Percentiles rank a stretch among this genome's conserved stretches.
These are phyloP conservation scores for Phytophthora idaei DNA, from an alignment of 352 stramenopile genomes.

Conservation along the genomic window DNA sequence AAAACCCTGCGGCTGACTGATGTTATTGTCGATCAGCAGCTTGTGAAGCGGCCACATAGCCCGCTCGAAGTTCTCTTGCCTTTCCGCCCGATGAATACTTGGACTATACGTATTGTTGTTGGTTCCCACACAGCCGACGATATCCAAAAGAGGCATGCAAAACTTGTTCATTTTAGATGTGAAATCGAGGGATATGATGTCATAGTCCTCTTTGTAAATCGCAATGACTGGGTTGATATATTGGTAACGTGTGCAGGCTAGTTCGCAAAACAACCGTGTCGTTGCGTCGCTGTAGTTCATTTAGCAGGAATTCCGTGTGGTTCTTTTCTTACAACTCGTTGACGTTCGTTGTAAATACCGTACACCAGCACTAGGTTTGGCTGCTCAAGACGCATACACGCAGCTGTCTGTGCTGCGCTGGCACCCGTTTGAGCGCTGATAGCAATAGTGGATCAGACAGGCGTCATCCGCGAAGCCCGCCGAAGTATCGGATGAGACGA, in stretches of 20 bases:
- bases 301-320: not conserved
- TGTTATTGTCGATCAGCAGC: not conserved
- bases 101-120: not conserved
- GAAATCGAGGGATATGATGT: not conserved
- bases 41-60: not conserved
- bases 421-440: not conserved
- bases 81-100: not conserved
- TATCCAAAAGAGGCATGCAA: not conserved
- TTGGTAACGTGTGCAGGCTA: not conserved
- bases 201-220: not conserved
- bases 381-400: not conserved
- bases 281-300: not conserved
- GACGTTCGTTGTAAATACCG: not conserved
- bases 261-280: no score
- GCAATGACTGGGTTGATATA: not conserved
- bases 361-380: not conserved
- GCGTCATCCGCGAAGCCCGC: not conserved
- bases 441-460: not conserved
- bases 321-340: not conserved
- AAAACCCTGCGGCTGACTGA: not conserved
- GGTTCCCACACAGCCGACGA: not conserved
- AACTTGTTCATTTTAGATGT: not conserved
- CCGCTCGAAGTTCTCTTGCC: not conserved
- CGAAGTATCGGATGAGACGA: not conserved
- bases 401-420: not conserved